Base-by-base conservation (phyloP, 2,329 filamentous ascomycete genomes). In the Thyridium curvatum region DNA sequence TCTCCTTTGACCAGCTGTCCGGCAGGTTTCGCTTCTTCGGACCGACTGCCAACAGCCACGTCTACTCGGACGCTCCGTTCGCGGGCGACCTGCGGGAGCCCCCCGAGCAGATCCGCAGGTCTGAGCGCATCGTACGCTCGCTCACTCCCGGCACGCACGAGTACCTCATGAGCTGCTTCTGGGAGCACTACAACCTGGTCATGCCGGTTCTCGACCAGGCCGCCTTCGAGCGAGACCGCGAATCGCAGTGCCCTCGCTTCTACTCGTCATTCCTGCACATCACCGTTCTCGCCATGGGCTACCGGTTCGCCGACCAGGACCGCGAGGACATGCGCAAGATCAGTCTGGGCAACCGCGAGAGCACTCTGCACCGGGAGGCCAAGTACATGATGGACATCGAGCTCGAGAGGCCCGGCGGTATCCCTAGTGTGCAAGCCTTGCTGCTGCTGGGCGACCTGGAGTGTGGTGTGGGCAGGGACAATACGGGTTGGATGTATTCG, bases 351-450 rank as follows among this genome's bases (percentile, higher is more conserved):
- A 61, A 59, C 29, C 61, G 67, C 45, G 71, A 76, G 50, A 74
- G 71, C 46, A 70, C 66, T 0, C 54, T 77, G 15, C 72, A 76
- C 42, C 52, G 68, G 21, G 72, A 75, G 50, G 69, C 72, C 36
- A 75, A 74, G 49, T 65, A 68, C 34, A 70, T 76, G 69, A 54
- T 75, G 15, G 69, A 75, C 41, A 62, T 62, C 40, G 72, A 75
- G 48, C 54, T 77, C 29, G 72, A 76, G 48, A 54, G 65, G 4
- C 69, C 71, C 1, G 70, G 69, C 12, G 71, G 71, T 0, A 67
- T 76, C 21, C 65, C 72, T 4, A 69, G 65, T 16, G 69, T 76
- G 2, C 70, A 73, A 39, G 72, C 69, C 0, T 56, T 76, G 12
- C 51, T 76, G 13, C 50, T 76, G 3, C 56, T 77, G 3, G 68